phyloP scores from a whole-genome alignment of 163 green algal species.

The Prototheca wickerhamii region DNA sequence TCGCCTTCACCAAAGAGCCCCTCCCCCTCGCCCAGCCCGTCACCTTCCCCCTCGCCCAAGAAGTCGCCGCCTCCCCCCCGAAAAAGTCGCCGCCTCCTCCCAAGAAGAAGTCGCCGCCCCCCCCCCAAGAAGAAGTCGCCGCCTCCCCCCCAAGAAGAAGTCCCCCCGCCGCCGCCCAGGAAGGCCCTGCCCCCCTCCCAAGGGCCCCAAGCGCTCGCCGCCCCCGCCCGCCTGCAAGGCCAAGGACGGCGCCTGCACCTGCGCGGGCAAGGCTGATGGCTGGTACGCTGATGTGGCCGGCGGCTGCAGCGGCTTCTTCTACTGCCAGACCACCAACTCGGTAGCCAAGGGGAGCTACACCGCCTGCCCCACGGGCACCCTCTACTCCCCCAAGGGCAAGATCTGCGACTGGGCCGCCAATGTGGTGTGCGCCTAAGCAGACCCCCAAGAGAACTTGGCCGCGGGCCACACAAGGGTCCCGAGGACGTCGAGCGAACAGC shows the following conservation, averaged over 20 bases:
- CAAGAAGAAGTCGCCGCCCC: not conserved
- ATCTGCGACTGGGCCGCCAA: conserved; percentile 4
- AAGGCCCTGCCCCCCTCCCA: not conserved
- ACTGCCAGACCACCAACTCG: not conserved
- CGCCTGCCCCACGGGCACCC: not conserved
- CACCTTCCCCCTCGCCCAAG: not conserved
- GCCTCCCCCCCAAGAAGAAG: not conserved
- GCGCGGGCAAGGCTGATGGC: not conserved
- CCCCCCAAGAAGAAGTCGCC: not conserved
- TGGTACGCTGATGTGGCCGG: not conserved
- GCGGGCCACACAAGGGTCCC: no score
- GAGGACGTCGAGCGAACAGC: no score
- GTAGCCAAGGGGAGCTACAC: no score
- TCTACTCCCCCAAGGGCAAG: not conserved
- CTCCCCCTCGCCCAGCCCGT: no score
- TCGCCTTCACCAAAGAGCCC: no score
- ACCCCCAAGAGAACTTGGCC: not conserved
- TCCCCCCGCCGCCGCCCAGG: not conserved
- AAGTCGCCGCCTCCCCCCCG: not conserved
- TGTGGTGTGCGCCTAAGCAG: not conserved
- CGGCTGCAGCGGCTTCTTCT: conserved; percentile 4
- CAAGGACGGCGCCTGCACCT: not conserved
- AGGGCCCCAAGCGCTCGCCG: not conserved
- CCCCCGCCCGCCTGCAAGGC: not conserved
- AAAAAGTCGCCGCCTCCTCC: not conserved